These are phyloP conservation scores for Trypanosoma theileri DNA, from an alignment of 208 protist genomes.

Conservation along the genomic window DNA sequence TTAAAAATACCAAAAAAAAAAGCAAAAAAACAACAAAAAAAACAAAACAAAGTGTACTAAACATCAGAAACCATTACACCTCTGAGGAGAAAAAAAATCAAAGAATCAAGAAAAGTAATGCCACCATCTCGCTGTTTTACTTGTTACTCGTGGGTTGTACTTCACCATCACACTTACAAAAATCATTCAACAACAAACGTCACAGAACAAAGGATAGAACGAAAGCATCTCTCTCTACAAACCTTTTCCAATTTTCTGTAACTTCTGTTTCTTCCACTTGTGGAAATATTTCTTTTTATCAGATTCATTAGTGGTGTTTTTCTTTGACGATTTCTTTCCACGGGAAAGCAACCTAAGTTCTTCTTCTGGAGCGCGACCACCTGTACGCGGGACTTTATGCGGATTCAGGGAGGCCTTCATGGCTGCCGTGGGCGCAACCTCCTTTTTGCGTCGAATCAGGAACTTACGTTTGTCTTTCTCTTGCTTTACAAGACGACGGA, in stretches of 20 bases:
- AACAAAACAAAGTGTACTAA: no score
- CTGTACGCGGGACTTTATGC: slow-evolving; percentile 70
- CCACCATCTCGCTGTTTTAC: no score
- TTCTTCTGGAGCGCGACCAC: slow-evolving; percentile 42
- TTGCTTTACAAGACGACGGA: slow-evolving; percentile 73
- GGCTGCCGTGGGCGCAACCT: slow-evolving; percentile 74
- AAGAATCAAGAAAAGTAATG: no score
- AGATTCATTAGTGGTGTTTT: slow-evolving; percentile 18
- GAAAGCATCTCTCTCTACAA: slow-evolving; percentile 28
- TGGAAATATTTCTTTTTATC: slow-evolving; percentile 42
- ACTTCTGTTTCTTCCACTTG: slow-evolving; percentile 70
- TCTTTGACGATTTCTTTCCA: slow-evolving; percentile 37
- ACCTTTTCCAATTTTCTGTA: slow-evolving; percentile 63
- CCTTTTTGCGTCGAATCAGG: slow-evolving; percentile 48
- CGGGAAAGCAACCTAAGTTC: slow-evolving; percentile 63
- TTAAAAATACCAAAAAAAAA: slow-evolving; percentile 8
- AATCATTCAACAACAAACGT: no score
- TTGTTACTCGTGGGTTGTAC: no score
- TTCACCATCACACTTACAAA: no score
- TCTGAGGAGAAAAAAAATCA: no score
- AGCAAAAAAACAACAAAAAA: no score
- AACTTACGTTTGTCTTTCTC: slow-evolving; percentile 56
- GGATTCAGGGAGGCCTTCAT: slow-evolving; percentile 75
- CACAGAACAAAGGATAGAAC: no score
- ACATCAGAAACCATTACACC: no score